A percentile compares a stretch with the other conserved stretches of the same genome.
phyloP scores from a whole-genome alignment of 441 rosid genomes.

The Euphorbia celastroides region DNA sequence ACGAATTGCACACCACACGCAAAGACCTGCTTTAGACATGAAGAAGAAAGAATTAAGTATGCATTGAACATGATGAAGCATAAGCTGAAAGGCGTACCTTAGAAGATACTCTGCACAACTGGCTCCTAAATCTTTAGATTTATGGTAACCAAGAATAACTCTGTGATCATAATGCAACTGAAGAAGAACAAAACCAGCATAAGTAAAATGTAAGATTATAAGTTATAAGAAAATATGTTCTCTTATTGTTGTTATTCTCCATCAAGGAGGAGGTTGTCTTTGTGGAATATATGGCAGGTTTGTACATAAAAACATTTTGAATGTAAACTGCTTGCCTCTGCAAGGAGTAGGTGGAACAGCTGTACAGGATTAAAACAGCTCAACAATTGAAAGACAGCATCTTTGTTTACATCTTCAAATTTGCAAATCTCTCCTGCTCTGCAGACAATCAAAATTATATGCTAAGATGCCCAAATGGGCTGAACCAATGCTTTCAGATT shows the following conservation, averaged over 20 bases:
- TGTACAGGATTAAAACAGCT: conserved; percentile 56
- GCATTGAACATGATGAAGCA: conserved; percentile 2
- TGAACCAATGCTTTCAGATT: conserved; percentile 10
- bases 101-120: conserved; percentile 80
- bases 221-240: too few species aligned
- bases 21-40: conserved; percentile 43
- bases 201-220: conserved; percentile 2
- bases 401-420: conserved; percentile 31
- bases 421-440: conserved; percentile 34
- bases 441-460: conserved; percentile 16
- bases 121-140: conserved; percentile 70
- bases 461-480: conserved; percentile 15
- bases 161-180: conserved; percentile 90
- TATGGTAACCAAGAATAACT: conserved; percentile 89
- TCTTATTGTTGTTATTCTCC: background rate
- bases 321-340: conserved; percentile 48
- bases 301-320: background rate
- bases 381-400: conserved; percentile 34
- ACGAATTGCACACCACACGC: conserved; percentile 52
- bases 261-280: background rate
- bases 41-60: background rate
- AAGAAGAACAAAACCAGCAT: conserved; percentile 14
- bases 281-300: background rate
- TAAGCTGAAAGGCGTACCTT: conserved; percentile 35
- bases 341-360: conserved; percentile 70